phyloP scores from a whole-genome alignment of 352 stramenopile species.

The Phytopythium chamaehyphon region DNA sequence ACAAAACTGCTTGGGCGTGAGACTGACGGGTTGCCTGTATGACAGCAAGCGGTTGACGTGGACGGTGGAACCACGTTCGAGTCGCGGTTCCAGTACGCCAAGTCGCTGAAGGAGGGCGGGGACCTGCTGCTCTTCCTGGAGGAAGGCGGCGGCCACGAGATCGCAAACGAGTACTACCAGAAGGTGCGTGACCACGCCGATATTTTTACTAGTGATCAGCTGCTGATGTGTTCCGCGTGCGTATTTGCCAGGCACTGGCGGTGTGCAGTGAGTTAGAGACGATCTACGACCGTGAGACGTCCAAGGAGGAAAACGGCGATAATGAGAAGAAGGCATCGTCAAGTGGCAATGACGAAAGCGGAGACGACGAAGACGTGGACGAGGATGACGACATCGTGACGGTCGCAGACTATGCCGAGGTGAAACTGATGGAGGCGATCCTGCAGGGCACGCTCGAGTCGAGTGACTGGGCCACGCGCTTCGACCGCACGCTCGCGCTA shows the following conservation, averaged over 20 bases:
- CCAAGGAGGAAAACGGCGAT: conserved; percentile 3
- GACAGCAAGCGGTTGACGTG: conserved; percentile 63
- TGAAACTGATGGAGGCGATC: conserved; percentile 65
- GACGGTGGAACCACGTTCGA: conserved; percentile 81
- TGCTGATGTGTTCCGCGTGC: background rate
- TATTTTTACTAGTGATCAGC: background rate
- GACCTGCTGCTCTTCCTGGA: conserved; percentile 61
- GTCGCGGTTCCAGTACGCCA: conserved; percentile 74
- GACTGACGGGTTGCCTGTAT: background rate
- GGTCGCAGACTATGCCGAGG: conserved; percentile 40
- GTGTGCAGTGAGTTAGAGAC: conserved; percentile 29
- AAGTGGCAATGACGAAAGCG: conserved; percentile 1
- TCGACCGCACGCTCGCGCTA: conserved; percentile 44
- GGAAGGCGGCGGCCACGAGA: conserved; percentile 9
- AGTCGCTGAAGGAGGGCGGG: conserved; percentile 69
- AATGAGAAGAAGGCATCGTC: background rate
- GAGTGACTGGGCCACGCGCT: conserved; percentile 20
- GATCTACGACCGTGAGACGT: conserved; percentile 23
- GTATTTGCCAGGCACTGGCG: conserved; percentile 16
- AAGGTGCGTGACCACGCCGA: conserved; percentile 9
- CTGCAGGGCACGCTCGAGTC: conserved; percentile 43
- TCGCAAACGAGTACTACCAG: conserved; percentile 14
- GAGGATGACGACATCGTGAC: conserved; percentile 46
- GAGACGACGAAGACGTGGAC: conserved; percentile 12
- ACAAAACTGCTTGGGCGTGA: background rate